Percentiles rank a stretch among this genome's conserved stretches.
phyloP scores from a whole-genome alignment of 805 yeast genomes.

The Phaffomyces antillensis region DNA sequence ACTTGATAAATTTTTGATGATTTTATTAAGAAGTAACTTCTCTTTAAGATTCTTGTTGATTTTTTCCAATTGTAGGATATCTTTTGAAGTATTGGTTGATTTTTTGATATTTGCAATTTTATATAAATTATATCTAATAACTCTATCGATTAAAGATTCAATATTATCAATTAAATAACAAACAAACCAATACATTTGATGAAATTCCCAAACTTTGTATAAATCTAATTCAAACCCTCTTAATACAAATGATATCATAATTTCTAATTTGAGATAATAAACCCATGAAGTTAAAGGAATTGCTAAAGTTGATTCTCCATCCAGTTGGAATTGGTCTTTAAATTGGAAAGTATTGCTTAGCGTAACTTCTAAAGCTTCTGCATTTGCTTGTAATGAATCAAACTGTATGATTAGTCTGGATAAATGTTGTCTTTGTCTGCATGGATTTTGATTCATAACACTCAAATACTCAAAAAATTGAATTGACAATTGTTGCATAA shows the following conservation, averaged over 20 bases:
- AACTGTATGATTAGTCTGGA: conserved; percentile 49
- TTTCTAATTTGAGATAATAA: conserved; percentile 53
- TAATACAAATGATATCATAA: conserved; percentile 67
- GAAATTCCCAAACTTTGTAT: conserved; percentile 64
- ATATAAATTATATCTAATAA: conserved; percentile 24
- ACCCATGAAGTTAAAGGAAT: conserved; percentile 69
- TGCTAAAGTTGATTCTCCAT: conserved; percentile 27
- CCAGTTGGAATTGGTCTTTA: conserved; percentile 20
- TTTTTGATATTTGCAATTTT: conserved; percentile 28
- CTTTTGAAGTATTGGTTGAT: conserved; percentile 36
- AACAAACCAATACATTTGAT: conserved; percentile 62
- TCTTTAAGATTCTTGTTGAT: conserved; percentile 22
- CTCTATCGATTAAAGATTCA: conserved; percentile 31
- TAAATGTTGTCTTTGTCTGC: conserved; percentile 75
- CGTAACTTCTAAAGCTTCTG: conserved; percentile 56
- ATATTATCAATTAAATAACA: conserved; percentile 46
- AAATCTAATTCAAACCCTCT: conserved; percentile 72
- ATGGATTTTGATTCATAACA: conserved; percentile 55
- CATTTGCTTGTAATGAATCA: conserved; percentile 76
- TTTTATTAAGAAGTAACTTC: conserved; percentile 18
- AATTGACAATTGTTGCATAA: conserved; percentile 41
- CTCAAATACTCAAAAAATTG: conserved; percentile 39
- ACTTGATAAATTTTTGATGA: conserved; percentile 25
- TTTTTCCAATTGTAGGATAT: conserved; percentile 30
- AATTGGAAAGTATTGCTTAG: conserved; percentile 29